Evolutionary conservation across 176 grass and related monocot genomes (phyloP).

Genomic region (Chrysopogon serrulatus): DNA sequence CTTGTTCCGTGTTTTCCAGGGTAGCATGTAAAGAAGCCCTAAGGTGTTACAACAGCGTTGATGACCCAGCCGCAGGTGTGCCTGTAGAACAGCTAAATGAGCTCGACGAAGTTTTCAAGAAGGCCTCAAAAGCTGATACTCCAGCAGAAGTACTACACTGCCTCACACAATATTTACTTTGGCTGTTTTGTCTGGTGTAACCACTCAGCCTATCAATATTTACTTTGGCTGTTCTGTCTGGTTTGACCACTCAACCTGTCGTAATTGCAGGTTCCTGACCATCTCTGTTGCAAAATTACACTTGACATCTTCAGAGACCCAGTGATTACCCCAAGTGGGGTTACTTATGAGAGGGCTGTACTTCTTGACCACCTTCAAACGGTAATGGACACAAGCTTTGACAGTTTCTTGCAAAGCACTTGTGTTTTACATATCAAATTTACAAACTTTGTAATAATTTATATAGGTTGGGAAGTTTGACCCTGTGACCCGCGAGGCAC

Average conservation of each 20-base stretch:
- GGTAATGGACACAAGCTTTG: not conserved
- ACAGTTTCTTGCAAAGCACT: not conserved
- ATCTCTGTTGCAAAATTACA: slow-evolving; percentile 96
- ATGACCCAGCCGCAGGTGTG: slow-evolving; percentile 28
- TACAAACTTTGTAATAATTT: slow-evolving; percentile 1
- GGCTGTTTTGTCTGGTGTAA: not conserved
- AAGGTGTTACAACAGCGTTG: slow-evolving; percentile 42
- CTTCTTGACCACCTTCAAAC: slow-evolving; percentile 82
- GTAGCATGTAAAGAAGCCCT: slow-evolving; percentile 74
- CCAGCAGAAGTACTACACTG: slow-evolving; percentile 55
- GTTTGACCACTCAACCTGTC: not conserved
- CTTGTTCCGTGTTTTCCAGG: slow-evolving; percentile 26
- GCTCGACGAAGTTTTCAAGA: slow-evolving; percentile 63
- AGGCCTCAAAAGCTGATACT: slow-evolving; percentile 48
- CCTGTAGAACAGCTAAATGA: slow-evolving; percentile 53
- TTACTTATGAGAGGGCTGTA: slow-evolving; percentile 80
- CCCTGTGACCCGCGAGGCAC: slow-evolving; percentile 60
- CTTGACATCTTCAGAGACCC: slow-evolving; percentile 84
- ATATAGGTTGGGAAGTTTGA: slow-evolving; percentile 86
- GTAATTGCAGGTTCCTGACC: slow-evolving; percentile 74
- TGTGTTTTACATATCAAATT: not conserved
- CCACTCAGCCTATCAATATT: not conserved
- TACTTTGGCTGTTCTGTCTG: not conserved
- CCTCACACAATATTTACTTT: not conserved
- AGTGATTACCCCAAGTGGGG: slow-evolving; percentile 81